phyloP scores from a whole-genome alignment of 768 basidiomycete species.

The Termitomyces titanicus region DNA sequence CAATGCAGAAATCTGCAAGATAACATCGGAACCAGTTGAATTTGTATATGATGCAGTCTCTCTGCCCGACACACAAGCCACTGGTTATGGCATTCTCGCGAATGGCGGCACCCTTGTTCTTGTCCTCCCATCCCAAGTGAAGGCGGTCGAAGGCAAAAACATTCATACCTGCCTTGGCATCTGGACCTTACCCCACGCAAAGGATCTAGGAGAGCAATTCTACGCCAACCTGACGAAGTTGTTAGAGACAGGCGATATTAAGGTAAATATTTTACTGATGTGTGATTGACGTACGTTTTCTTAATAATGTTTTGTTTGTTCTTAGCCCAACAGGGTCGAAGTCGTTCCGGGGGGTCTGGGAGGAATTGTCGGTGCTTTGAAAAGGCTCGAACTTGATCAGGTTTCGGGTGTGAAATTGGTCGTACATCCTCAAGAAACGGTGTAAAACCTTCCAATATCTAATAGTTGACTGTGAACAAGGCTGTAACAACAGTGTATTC shows the following conservation, averaged over 20 bases:
- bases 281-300: neutral
- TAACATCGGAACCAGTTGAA: constrained; percentile 18
- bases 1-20: constrained; percentile 11
- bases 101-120: constrained; percentile 32
- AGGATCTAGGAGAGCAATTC: constrained; percentile 9
- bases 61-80: constrained; percentile 34
- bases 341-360: constrained; percentile 37
- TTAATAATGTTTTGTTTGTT: neutral
- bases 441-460: constrained; percentile 4
- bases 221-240: constrained; percentile 12
- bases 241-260: constrained; percentile 12
- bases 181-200: constrained; percentile 5
- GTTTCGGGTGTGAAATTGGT: constrained; percentile 45
- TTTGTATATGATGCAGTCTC: constrained; percentile 31
- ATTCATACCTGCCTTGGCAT: constrained; percentile 4
- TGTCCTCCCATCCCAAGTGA: constrained; percentile 18
- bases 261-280: neutral
- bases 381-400: constrained; percentile 29
- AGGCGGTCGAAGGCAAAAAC: constrained; percentile 11
- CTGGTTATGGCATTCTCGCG: constrained; percentile 33
- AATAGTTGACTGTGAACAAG: too few relatives aligned
- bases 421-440: constrained; percentile 35
- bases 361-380: constrained; percentile 33
- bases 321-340: constrained; percentile 38
- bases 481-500: too few relatives aligned